Evolutionary conservation across 805 yeast species (phyloP).

Genomic region (Candida piceae): DNA sequence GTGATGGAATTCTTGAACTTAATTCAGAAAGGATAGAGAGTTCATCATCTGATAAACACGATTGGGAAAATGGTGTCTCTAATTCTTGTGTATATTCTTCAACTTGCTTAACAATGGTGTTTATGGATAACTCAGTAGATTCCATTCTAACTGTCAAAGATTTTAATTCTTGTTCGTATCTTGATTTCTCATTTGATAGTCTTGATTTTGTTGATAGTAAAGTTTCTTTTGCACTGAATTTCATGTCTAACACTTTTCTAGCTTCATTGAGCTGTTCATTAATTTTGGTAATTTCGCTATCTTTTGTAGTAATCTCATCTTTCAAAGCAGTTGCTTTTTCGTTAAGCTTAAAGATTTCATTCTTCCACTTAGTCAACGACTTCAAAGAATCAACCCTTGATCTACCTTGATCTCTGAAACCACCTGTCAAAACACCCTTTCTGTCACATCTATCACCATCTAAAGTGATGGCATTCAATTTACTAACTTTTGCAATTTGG

Average conservation of each 20-base stretch:
- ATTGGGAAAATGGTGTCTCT: conserved; percentile 46
- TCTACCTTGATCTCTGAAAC: conserved; percentile 64
- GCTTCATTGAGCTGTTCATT: conserved; percentile 39
- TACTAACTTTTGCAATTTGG: conserved; percentile 54
- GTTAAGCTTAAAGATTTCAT: conserved; percentile 39
- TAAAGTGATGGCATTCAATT: conserved; percentile 74
- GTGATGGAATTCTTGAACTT: conserved; percentile 30
- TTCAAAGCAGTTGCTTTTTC: conserved; percentile 35
- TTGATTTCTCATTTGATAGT: conserved; percentile 35
- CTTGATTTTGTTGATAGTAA: conserved; percentile 38
- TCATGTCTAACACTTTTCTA: conserved; percentile 38
- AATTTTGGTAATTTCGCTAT: conserved; percentile 45
- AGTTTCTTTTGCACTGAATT: conserved; percentile 39
- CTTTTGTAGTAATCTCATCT: conserved; percentile 37
- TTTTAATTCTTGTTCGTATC: conserved; percentile 39
- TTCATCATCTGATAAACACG: conserved; percentile 45
- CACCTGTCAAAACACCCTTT: conserved; percentile 84
- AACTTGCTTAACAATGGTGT: conserved; percentile 34
- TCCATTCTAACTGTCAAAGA: conserved; percentile 33
- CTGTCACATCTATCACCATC: conserved; percentile 90
- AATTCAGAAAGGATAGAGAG: conserved; percentile 33
- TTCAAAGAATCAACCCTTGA: conserved; percentile 71
- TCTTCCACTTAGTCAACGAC: conserved; percentile 46
- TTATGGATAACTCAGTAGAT: conserved; percentile 31
- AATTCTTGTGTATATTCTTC: conserved; percentile 46